phyloP scores from a whole-genome alignment of 1,139 yeast species.

The Suzukiozyma palmioleophila region DNA sequence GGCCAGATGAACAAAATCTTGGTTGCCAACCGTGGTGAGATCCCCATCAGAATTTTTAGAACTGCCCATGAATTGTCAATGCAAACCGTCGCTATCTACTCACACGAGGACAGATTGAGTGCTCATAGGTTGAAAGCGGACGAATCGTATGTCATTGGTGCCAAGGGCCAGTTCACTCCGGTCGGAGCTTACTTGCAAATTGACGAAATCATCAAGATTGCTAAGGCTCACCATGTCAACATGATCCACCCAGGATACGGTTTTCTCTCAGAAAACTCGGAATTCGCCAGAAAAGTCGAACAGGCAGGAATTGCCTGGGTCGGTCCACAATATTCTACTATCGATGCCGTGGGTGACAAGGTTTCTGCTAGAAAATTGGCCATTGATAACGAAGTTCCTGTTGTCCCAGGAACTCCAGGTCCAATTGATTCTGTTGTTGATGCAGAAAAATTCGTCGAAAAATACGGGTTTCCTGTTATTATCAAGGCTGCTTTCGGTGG shows the following conservation, averaged over 20 bases:
- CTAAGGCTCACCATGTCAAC: constrained; percentile 80
- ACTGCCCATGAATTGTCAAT: constrained; percentile 96
- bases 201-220: constrained; percentile 90
- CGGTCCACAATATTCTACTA: constrained; percentile 86
- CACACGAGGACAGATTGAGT: constrained; percentile 92
- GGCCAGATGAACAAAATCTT: constrained; percentile 70
- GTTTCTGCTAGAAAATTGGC: constrained; percentile 93
- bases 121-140: constrained; percentile 94
- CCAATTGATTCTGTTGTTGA: constrained; percentile 82
- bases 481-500: constrained; percentile 99
- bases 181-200: constrained; percentile 95
- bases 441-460: constrained; percentile 70
- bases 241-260: constrained; percentile 99
- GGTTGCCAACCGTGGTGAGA: constrained; percentile 97
- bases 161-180: constrained; percentile 85
- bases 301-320: constrained; percentile 93
- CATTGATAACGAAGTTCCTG: constrained; percentile 75
- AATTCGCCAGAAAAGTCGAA: constrained; percentile 88
- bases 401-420: constrained; percentile 97
- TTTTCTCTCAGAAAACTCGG: constrained; percentile 89
- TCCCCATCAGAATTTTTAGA: constrained; percentile 85
- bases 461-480: constrained; percentile 93
- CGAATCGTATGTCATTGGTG: constrained; percentile 89
- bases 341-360: constrained; percentile 97
- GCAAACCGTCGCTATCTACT: constrained; percentile 96